Evolutionary conservation across 257 asterid genomes (phyloP), one percentile per base, ranked within the genome.

Genomic region (Schizonepeta tenuifolia): DNA sequence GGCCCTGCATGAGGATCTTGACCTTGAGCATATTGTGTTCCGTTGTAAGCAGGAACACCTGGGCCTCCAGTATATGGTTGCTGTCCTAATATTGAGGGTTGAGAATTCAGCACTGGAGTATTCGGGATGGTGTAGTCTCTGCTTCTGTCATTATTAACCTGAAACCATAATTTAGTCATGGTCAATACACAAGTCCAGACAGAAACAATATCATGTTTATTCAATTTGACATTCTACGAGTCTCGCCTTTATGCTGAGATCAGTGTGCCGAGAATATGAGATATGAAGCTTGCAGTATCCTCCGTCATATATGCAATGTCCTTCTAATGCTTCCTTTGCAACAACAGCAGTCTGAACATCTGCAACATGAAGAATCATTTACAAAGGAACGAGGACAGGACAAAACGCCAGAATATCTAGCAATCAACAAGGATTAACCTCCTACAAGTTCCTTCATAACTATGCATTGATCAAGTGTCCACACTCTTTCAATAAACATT

Each of bases 271-370:
- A 72, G 99, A 95, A 85, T 90, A 92, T 44, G 98, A 88, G 75
- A 95, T 82, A 68, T 92, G 99, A 78, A 95, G 96, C 85, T 95
- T 95, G 95, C 99, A 95, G 84, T 67, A 95, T 70, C 99, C 99
- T 59, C 99, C 99, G 41, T 92, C 99, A 20, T 92, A 92, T 80
- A 95, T 95, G 86, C 97, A 90, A 78, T 95, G 99, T 55, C 98
- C 98, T 84, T 95, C 99, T 83, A 95, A 80, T 71, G 97, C 85
- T 73, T 90, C 97, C 87, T 95, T 95, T n/a, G 98, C 98, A 71
- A 82, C 89, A 70, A 90, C 94, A 76, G 99, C 96, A 7, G 90
- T 90, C 84, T 83, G 99, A 72, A 95, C 90, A 92, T 95, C 99
- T 95, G 91, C 84, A 65, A 26, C 73, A 35, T 36, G 70, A 64